Percentiles rank a stretch among this genome's conserved stretches.
Evolutionary conservation across 768 basidiomycete species (phyloP).

Genomic region (Psilocybe cubensis): DNA sequence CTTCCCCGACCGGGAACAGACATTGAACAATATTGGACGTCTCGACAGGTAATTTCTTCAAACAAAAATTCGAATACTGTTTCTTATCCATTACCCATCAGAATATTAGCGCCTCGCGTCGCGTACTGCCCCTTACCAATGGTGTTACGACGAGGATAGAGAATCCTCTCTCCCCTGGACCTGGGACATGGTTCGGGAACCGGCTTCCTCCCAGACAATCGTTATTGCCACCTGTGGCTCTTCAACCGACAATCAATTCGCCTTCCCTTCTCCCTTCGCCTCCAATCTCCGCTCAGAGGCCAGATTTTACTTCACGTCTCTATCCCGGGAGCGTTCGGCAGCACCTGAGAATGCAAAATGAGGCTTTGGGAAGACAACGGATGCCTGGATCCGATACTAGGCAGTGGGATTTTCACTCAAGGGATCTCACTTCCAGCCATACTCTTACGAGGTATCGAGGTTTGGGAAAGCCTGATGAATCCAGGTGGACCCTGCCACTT

Average conservation of each 20-base stretch:
- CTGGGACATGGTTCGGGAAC: no score
- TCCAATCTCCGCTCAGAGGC: neutral
- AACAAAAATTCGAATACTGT: neutral
- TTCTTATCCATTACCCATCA: neutral
- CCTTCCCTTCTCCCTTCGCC: neutral
- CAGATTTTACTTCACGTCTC: slow-evolving; percentile 26
- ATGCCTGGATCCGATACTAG: neutral
- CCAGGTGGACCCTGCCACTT: neutral
- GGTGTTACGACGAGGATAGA: no score
- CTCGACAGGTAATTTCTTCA: slow-evolving; percentile 30
- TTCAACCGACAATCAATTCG: slow-evolving; percentile 1
- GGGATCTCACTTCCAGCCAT: neutral
- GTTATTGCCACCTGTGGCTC: slow-evolving; percentile 7
- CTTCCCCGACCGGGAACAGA: slow-evolving; percentile 36
- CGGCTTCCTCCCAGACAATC: no score
- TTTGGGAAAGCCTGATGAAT: neutral
- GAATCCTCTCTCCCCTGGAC: no score
- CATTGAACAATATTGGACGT: slow-evolving; percentile 36
- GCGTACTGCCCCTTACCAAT: no score
- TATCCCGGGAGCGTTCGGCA: slow-evolving; percentile 30
- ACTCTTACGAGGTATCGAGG: neutral
- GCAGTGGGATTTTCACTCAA: no score
- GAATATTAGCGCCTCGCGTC: neutral
- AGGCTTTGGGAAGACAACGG: neutral
- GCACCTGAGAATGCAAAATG: slow-evolving; percentile 9